Base-by-base conservation (phyloP, 192 early-diverging fungal species). In the Backusella tuberculispora region DNA sequence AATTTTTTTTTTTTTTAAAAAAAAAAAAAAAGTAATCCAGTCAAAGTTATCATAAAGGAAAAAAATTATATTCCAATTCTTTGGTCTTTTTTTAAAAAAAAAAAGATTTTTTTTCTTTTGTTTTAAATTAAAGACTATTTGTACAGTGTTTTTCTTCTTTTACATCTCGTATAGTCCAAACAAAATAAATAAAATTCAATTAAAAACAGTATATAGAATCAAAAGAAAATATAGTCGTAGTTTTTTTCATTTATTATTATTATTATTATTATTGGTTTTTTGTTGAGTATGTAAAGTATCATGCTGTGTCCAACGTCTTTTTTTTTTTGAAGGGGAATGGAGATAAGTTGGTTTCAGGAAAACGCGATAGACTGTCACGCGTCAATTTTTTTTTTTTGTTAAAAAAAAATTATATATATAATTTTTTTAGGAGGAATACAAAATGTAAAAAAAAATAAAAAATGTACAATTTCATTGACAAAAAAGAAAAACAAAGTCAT, bases 121-220 rank as follows among this genome's bases (percentile, higher is more conserved):
- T 67, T 38, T 64, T 4, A 38, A 38, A 46, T 13, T 4, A 56
- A 53, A 13, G 53, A 19, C 64, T 66, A 19, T 66, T 67, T 67
- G 66, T 67, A 42, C 66, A 67, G 66, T 67, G 38, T 67, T 67
- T 67, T 67, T 67, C 37, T 60, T 60, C 21, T 60, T 60, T 60
- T 60, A 60, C 53, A 60, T 60, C 53, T 60, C 53, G 53, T 60
- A 60, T 60, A 60, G 53, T 60, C 9, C 53, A 60, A 60, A 43
- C 42, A 43, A 60, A 60, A 19, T 26, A 60, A 56, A 56, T 56
- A 56, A 56, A 56, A 56, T 56, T 53, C 53, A 60, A 60, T 26
- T 60, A 60, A 60, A 50, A 60, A 60, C 12, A 60, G 53, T 60
- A 60, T 60, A 60, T 50, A 43, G 37, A 67, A 67, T 67, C n/a